Evolutionary conservation across 2,329 filamentous ascomycete genomes (phyloP).

Genomic region (Trichoderma sp.): DNA sequence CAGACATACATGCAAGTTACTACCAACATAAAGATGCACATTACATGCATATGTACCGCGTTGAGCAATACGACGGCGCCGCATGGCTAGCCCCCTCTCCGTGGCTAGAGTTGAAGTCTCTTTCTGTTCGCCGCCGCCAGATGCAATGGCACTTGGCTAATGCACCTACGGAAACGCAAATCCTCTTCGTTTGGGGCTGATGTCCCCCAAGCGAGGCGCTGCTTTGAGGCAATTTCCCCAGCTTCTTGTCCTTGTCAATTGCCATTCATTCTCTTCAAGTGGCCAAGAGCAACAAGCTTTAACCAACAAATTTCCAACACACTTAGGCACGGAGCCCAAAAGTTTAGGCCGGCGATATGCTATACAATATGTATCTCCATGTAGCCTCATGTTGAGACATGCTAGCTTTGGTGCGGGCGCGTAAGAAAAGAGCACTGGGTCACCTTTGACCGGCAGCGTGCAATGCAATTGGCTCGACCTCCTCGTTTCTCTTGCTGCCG

Average conservation of each 20-base stretch:
- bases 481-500: constrained; percentile 1
- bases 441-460: not conserved
- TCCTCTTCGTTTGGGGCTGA: not conserved
- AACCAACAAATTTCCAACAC: not conserved
- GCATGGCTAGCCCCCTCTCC: not conserved
- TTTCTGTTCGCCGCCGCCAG: not conserved
- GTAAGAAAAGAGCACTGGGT: not conserved
- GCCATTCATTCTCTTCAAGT: not conserved
- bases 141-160: constrained; percentile 16
- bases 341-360: not conserved
- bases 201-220: not conserved
- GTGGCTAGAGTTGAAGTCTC: not conserved
- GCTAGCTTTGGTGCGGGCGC: not conserved
- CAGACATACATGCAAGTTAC: not conserved
- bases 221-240: constrained; percentile 13
- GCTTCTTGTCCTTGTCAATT: not conserved
- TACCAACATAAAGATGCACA: not conserved
- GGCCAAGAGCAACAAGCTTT: not conserved
- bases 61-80: not conserved
- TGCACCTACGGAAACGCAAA: constrained; percentile 7
- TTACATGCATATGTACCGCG: not conserved
- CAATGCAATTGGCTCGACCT: constrained; percentile 3
- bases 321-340: constrained; percentile 13
- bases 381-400: not conserved
- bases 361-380: not conserved